These are phyloP conservation scores for Monascus ruber DNA, from an alignment of 2,329 filamentous ascomycete species.

Conservation along the genomic window DNA sequence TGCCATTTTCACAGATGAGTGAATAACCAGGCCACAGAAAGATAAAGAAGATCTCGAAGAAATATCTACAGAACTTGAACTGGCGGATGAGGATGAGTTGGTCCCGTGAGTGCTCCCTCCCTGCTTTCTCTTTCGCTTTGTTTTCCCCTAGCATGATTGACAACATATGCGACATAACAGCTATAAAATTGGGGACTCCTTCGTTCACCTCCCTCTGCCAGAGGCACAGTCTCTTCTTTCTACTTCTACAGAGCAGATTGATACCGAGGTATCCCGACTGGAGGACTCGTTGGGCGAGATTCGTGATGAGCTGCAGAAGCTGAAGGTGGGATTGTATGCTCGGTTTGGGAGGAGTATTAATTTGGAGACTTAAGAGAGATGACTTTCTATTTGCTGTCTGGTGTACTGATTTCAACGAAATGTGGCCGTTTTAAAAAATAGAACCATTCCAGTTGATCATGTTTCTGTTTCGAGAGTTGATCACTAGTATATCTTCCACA, in stretches of 20 bases:
- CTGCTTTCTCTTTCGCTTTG: background rate
- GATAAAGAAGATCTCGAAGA: slow-evolving; percentile 98
- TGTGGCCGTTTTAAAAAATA: too few relatives aligned
- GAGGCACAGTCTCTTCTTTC: slow-evolving; percentile 81
- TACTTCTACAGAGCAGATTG: slow-evolving; percentile 58
- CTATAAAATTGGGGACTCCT: slow-evolving; percentile 94
- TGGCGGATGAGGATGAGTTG: slow-evolving; percentile 88
- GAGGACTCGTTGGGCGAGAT: slow-evolving; percentile 66
- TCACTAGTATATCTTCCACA: too few relatives aligned
- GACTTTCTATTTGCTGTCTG: background rate
- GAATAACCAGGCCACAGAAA: slow-evolving; percentile 49
- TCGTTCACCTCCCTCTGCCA: slow-evolving; percentile 72
- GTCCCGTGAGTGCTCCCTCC: slow-evolving; percentile 58
- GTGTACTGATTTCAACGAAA: background rate
- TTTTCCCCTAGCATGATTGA: background rate
- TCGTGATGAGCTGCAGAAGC: slow-evolving; percentile 73
- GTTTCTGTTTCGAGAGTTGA: too few relatives aligned
- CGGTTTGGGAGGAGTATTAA: slow-evolving; percentile 96
- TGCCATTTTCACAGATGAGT: too few relatives aligned
- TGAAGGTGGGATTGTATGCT: slow-evolving; percentile 89
- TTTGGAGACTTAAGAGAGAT: slow-evolving; percentile 59
- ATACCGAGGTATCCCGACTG: slow-evolving; percentile 61
- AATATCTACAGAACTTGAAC: slow-evolving; percentile 77
- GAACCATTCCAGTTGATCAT: too few relatives aligned
- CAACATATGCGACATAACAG: slow-evolving; percentile 34